Evolutionary conservation across 2,329 filamentous ascomycete species (phyloP), one percentile per base, ranked within the genome.

Genomic region (Ophiostoma sp.): DNA sequence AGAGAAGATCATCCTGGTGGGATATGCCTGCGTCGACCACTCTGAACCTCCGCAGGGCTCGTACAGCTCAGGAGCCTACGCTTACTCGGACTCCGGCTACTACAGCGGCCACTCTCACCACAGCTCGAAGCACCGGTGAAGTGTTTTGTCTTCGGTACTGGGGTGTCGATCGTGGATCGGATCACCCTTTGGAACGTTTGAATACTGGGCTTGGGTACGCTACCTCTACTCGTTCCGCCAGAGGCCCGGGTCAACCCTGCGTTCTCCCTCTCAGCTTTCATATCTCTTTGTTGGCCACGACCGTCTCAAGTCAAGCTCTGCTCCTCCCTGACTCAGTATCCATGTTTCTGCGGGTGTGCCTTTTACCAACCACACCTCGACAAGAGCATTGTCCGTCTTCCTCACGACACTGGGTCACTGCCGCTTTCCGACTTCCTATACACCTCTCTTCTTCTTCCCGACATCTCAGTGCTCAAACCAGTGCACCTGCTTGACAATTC

Each of bases 1-100:
- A 73, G 88, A 91, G 75, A 89, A 89, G 76, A 90, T 86, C 6
- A 90, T 97, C 66, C 82, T 91, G 27, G 92, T 97, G 38, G 93
- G 93, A 66, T 95, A 95, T 76, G 85, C 89, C 66, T 97, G 93
- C 79, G 77, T 80, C 63, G 77, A 76, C 40, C 89, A 92, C 76
- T 74, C 78, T 7, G 73, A 72, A 63, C 72, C 76, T 11, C 72
- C 74, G 44, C 76, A 77, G 65, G 75, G 77, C 49, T 76, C 79
- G 42, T 77, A 82, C 67, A 76, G 79, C 70, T 75, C 79, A 42
- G 76, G 78, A 45, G 74, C 73, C 42, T 79, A 79, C 70, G 76
- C 73, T 66, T 85, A 86, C 74, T 82, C 83, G 18, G 83, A 85
- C 76, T 85, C 83, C 6, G 82, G 82, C 68, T 85, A 85, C 74